Conservation (phyloP, 2,329 filamentous ascomycete species). For the Elsinoe australis region DNA sequence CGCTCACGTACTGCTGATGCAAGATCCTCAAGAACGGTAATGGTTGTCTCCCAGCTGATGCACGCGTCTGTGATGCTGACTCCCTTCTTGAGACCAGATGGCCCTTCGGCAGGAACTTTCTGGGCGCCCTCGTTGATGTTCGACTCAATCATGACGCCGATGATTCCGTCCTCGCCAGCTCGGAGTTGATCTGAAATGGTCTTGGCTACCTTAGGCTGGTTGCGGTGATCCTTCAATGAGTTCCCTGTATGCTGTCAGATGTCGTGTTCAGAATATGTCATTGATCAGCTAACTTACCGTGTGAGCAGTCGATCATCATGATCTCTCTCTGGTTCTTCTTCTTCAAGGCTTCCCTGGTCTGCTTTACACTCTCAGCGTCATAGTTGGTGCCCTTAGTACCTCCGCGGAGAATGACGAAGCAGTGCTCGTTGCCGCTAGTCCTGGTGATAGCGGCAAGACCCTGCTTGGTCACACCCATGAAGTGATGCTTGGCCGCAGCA, state of each 20-base stretch:
- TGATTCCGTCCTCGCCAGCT: slow-evolving; percentile 76
- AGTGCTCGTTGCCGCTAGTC: slow-evolving; percentile 90
- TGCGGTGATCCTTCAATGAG: slow-evolving; percentile 94
- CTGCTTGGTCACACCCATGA: slow-evolving; percentile 97
- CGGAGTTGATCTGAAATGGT: slow-evolving; percentile 76
- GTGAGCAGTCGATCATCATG: slow-evolving; percentile 98
- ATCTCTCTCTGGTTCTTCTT: slow-evolving; percentile 81
- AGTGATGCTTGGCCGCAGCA: slow-evolving; percentile 80
- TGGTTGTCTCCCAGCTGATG: slow-evolving; percentile 84
- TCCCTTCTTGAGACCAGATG: slow-evolving; percentile 70
- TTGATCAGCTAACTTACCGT: slow-evolving; percentile 54
- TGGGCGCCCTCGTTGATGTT: slow-evolving; percentile 77
- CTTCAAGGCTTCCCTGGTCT: slow-evolving; percentile 66
- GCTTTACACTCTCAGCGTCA: slow-evolving; percentile 73
- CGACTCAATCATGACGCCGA: slow-evolving; percentile 98
- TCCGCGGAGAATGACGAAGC: slow-evolving; percentile 91
- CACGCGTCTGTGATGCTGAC: slow-evolving; percentile 95
- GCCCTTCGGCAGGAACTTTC: slow-evolving; percentile 79
- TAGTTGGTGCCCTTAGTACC: slow-evolving; percentile 91
- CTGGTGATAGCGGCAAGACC: slow-evolving; percentile 90
- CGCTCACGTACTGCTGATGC: slow-evolving; percentile 74
- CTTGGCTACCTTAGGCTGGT: slow-evolving; percentile 89
- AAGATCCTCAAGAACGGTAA: slow-evolving; percentile 73
- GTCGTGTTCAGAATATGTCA: not conserved
- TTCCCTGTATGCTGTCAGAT: slow-evolving; percentile 54